These are phyloP conservation scores for Globisporangium recalcitrans DNA, from an alignment of 352 stramenopile species.

Conservation along the genomic window DNA sequence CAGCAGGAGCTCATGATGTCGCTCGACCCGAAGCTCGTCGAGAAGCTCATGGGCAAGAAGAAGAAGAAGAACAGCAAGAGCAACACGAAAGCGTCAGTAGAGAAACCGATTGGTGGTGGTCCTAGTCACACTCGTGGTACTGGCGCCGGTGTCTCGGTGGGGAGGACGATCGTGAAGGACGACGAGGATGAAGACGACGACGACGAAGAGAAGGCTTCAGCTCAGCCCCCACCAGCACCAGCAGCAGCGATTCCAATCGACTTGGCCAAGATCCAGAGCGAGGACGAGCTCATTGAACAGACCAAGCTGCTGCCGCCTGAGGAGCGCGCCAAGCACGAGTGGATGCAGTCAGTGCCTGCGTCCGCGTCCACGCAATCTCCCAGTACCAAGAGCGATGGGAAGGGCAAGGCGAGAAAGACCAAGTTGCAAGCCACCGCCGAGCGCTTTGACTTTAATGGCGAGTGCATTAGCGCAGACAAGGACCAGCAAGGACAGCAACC, in stretches of 20 bases:
- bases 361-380: background rate
- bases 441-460: slow-evolving; percentile 67
- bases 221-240: background rate
- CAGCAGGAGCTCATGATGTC: slow-evolving; percentile 59
- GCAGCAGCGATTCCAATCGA: slow-evolving; percentile 24
- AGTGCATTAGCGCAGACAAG: slow-evolving; percentile 17
- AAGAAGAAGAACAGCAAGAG: slow-evolving; percentile 18
- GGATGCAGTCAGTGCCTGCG: slow-evolving; percentile 39
- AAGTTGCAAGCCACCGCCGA: slow-evolving; percentile 35
- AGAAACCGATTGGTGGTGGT: background rate
- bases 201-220: background rate
- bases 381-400: slow-evolving; percentile 7
- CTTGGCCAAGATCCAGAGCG: slow-evolving; percentile 49
- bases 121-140: background rate
- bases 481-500: slow-evolving; percentile 20
- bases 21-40: slow-evolving; percentile 57
- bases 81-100: background rate
- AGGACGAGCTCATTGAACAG: slow-evolving; percentile 53
- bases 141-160: slow-evolving; percentile 4
- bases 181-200: background rate
- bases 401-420: slow-evolving; percentile 13
- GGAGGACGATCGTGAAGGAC: slow-evolving; percentile 9
- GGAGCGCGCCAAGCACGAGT: slow-evolving; percentile 72
- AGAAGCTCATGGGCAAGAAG: slow-evolving; percentile 49
- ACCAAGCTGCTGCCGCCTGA: slow-evolving; percentile 44